phyloP scores from a whole-genome alignment of 768 basidiomycete species.

The Zangia roseola region DNA sequence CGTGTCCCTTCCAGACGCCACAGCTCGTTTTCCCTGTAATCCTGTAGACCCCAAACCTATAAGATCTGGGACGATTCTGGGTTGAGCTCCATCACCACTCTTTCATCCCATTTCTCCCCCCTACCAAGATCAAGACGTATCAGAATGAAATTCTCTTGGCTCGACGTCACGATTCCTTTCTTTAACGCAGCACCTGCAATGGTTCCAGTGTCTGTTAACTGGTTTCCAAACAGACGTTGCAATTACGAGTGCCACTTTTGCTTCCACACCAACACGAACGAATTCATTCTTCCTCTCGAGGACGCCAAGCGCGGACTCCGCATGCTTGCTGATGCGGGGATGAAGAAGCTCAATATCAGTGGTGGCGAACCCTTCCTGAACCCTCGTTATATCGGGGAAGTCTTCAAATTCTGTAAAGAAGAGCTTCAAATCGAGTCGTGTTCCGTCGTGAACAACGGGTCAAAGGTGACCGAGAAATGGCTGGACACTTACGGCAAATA shows the following conservation, averaged over 20 bases:
- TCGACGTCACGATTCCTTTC: constrained; percentile 18
- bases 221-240: constrained; percentile 26
- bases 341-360: constrained; percentile 38
- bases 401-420: constrained; percentile 39
- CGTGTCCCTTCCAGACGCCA: no score
- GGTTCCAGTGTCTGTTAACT: constrained; percentile 26
- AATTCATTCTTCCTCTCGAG: constrained; percentile 34
- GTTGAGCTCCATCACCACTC: no score
- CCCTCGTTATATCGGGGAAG: constrained; percentile 37
- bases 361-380: constrained; percentile 40
- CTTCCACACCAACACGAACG: constrained; percentile 40
- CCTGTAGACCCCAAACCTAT: no score
- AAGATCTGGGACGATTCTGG: no score
- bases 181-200: constrained; percentile 5
- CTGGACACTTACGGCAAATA: constrained; percentile 38
- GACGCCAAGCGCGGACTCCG: constrained; percentile 35
- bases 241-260: constrained; percentile 43
- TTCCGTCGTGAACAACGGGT: constrained; percentile 36
- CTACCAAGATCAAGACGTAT: not conserved
- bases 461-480: constrained; percentile 44
- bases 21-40: no score
- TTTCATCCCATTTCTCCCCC: no score
- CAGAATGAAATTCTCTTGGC: constrained; percentile 13
- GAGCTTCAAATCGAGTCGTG: constrained; percentile 37
- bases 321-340: constrained; percentile 32